Evolutionary conservation across 2,329 filamentous ascomycete species (phyloP).

Genomic region (Aureobasidium subglaciale): DNA sequence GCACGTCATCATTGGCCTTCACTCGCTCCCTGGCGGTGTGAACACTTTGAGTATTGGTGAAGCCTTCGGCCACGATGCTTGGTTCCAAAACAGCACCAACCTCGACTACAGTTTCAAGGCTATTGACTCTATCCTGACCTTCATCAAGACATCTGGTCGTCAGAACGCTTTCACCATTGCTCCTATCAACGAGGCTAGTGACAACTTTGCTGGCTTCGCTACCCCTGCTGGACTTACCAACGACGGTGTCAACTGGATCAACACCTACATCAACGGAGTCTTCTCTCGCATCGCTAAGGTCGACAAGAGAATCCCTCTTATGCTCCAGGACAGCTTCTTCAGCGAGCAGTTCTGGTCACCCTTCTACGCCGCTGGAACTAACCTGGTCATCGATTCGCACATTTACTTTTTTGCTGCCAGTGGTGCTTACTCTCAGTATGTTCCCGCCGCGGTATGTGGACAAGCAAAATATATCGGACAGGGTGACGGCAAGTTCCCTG

Average conservation of each 20-base stretch:
- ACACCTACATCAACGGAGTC: conserved; percentile 29
- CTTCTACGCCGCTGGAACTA: conserved; percentile 22
- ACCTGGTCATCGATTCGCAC: conserved; percentile 29
- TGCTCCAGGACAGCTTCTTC: conserved; percentile 29
- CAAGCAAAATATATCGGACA: conserved; percentile 21
- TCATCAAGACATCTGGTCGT: conserved; percentile 26
- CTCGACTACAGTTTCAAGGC: conserved; percentile 29
- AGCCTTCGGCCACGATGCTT: conserved; percentile 25
- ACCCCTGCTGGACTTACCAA: conserved; percentile 27
- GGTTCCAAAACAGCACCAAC: conserved; percentile 32
- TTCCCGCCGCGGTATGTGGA: conserved; percentile 24
- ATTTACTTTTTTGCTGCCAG: conserved; percentile 28
- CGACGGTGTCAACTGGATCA: conserved; percentile 27
- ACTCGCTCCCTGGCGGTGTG: conserved; percentile 28
- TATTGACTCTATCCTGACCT: conserved; percentile 28
- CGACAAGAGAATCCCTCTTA: conserved; percentile 27
- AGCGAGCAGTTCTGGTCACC: conserved; percentile 25
- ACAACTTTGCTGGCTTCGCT: conserved; percentile 31
- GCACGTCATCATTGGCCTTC: conserved; percentile 31
- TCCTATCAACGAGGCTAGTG: conserved; percentile 33
- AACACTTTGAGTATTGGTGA: conserved; percentile 25
- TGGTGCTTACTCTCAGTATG: conserved; percentile 23
- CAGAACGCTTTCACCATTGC: conserved; percentile 30
- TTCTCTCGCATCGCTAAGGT: conserved; percentile 22
- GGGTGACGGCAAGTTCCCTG: conserved; percentile 20